A percentile compares a stretch with the other conserved stretches of the same genome.
phyloP scores from a whole-genome alignment of 2,329 filamentous ascomycete genomes.

The Phialophora macrospora region DNA sequence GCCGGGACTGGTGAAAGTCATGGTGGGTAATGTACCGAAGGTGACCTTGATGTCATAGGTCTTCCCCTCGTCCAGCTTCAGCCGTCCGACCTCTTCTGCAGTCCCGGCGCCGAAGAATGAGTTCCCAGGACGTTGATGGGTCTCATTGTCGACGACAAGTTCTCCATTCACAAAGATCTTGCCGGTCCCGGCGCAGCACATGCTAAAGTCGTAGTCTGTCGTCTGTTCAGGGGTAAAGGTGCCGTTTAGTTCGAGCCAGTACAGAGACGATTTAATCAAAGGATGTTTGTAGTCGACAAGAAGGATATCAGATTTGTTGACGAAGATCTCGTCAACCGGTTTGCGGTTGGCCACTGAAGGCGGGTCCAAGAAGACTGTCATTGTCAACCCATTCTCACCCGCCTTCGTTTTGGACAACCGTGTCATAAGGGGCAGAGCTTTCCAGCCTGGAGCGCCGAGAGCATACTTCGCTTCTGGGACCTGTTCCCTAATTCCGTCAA shows the following conservation, averaged over 20 bases:
- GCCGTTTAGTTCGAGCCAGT: constrained; percentile 67
- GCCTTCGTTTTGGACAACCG: constrained; percentile 57
- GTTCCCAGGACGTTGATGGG: constrained; percentile 65
- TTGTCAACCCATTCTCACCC: constrained; percentile 64
- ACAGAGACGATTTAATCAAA: constrained; percentile 55
- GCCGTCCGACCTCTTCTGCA: constrained; percentile 64
- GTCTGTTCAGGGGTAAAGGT: constrained; percentile 65
- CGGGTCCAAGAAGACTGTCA: constrained; percentile 67
- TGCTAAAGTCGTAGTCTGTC: constrained; percentile 67
- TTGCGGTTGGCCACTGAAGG: constrained; percentile 55
- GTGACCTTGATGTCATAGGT: constrained; percentile 65
- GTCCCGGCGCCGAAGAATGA: constrained; percentile 70
- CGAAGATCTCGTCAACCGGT: constrained; percentile 57
- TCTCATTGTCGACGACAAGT: constrained; percentile 68
- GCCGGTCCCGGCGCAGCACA: constrained; percentile 69
- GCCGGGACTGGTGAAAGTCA: constrained; percentile 57
- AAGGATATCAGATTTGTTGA: constrained; percentile 53
- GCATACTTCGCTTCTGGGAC: constrained; percentile 55
- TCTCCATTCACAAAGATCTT: constrained; percentile 67
- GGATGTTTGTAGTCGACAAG: constrained; percentile 62
- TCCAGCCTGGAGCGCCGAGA: constrained; percentile 68
- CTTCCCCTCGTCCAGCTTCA: constrained; percentile 63
- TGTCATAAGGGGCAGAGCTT: constrained; percentile 65
- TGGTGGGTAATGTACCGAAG: constrained; percentile 64
- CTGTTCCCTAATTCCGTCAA: constrained; percentile 50